Percentiles rank a stretch among this genome's conserved stretches.
Evolutionary conservation across 2,329 filamentous ascomycete genomes (phyloP).

Genomic region (Apiospora pterosperma): DNA sequence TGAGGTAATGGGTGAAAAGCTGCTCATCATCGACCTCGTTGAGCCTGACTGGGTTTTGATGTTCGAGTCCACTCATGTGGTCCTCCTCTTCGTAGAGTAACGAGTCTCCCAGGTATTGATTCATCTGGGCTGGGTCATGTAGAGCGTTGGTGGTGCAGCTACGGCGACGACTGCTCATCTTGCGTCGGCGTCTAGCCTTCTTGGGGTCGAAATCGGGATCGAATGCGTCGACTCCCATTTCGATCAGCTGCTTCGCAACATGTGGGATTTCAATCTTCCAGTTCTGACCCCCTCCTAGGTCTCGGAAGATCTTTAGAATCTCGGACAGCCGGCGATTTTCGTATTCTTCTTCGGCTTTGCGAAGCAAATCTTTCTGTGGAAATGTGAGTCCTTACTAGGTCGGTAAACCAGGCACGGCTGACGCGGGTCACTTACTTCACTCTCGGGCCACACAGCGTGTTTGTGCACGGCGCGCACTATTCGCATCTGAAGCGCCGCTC

Average conservation of each 20-base stretch:
- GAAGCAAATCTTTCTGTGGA: not conserved
- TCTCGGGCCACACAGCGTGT: slow-evolving; percentile 44
- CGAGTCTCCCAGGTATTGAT: not conserved
- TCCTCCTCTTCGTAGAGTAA: not conserved
- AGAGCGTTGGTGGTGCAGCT: not conserved
- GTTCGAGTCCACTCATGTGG: not conserved
- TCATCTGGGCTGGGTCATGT: not conserved
- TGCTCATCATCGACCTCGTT: not conserved
- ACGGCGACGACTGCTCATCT: slow-evolving; percentile 1
- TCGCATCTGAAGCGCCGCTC: slow-evolving; percentile 55
- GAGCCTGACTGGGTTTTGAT: not conserved
- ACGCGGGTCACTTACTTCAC: slow-evolving; percentile 42
- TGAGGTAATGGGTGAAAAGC: not conserved
- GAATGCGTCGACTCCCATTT: slow-evolving; percentile 42
- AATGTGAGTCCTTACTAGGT: not conserved
- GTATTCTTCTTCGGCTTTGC: slow-evolving; percentile 23
- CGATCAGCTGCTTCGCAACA: slow-evolving; percentile 47
- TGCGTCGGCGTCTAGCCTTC: slow-evolving; percentile 13
- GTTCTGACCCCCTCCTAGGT: slow-evolving; percentile 47
- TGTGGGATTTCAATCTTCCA: slow-evolving; percentile 48
- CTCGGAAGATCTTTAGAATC: slow-evolving; percentile 42
- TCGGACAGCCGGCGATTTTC: slow-evolving; percentile 41
- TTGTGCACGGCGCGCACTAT: slow-evolving; percentile 47
- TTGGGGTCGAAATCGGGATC: slow-evolving; percentile 37
- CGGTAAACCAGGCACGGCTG: too few relatives aligned